Percentiles rank a stretch among this genome's conserved stretches.
Conservation (phyloP, 768 basidiomycete genomes). For the Scleroderma bovista region DNA sequence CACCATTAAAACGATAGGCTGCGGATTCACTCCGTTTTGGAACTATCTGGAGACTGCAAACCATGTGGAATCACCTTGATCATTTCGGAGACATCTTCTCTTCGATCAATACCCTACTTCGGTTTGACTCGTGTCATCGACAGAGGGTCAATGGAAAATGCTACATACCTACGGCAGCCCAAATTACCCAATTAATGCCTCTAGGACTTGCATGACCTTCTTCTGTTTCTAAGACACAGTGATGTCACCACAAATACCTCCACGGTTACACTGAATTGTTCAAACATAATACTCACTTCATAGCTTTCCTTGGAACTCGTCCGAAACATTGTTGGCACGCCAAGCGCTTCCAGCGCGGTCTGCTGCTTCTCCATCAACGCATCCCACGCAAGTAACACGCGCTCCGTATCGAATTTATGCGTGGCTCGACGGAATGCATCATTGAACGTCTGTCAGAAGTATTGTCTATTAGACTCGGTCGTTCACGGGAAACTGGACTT, state of each 20-base stretch:
- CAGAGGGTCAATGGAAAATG: neutral
- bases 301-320: slow-evolving; percentile 43
- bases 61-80: no score
- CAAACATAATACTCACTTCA: slow-evolving; percentile 42
- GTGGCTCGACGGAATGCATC: slow-evolving; percentile 62
- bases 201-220: slow-evolving; percentile 62
- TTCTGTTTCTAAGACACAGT: slow-evolving; percentile 52
- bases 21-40: neutral
- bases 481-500: neutral
- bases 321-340: slow-evolving; percentile 68
- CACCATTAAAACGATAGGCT: no score
- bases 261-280: neutral
- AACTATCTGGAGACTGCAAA: no score
- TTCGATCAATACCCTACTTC: no score
- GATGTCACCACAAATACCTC: slow-evolving; percentile 2
- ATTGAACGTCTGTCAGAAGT: slow-evolving; percentile 50
- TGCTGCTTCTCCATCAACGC: slow-evolving; percentile 70
- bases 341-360: slow-evolving; percentile 47
- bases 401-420: slow-evolving; percentile 61
- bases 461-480: slow-evolving; percentile 12
- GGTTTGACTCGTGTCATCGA: neutral
- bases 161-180: neutral
- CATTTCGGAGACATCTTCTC: no score
- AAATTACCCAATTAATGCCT: slow-evolving; percentile 38
- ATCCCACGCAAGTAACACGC: slow-evolving; percentile 72